phyloP scores from a whole-genome alignment of 1,139 yeast species.

The Suzukiozyma palmioleophila region DNA sequence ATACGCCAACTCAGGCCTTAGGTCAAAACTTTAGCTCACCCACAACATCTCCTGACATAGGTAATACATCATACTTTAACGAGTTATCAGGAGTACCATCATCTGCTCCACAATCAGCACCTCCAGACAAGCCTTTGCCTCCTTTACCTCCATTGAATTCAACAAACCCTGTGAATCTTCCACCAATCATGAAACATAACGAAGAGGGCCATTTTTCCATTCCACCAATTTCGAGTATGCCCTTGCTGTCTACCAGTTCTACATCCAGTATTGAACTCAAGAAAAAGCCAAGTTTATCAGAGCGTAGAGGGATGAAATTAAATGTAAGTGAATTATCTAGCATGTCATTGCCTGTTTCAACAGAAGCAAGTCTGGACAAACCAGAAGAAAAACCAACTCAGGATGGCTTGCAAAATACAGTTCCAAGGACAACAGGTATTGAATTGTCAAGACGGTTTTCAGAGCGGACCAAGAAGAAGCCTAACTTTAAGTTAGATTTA shows the following conservation, averaged over 20 bases:
- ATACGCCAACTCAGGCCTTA: conserved; percentile 12
- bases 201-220: conserved; percentile 8
- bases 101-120: neutral
- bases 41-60: neutral
- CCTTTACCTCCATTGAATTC: conserved; percentile 11
- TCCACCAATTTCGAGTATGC: conserved; percentile 5
- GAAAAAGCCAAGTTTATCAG: conserved; percentile 50
- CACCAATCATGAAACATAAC: conserved; percentile 8
- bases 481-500: conserved; percentile 36
- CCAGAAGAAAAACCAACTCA: neutral
- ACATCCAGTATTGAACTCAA: conserved; percentile 12
- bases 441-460: conserved; percentile 35
- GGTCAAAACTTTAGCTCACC: conserved; percentile 1
- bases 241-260: neutral
- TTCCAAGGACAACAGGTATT: conserved; percentile 15
- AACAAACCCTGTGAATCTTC: conserved; percentile 5
- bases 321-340: conserved; percentile 30
- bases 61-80: neutral
- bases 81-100: neutral
- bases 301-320: conserved; percentile 55
- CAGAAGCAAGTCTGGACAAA: conserved; percentile 6
- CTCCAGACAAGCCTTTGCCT: conserved; percentile 9
- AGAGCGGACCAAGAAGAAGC: conserved; percentile 31
- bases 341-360: conserved; percentile 8
- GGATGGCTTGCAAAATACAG: neutral